These are phyloP conservation scores for Talaromyces sp. DNA, from an alignment of 2,329 filamentous ascomycete species.

Conservation along the genomic window DNA sequence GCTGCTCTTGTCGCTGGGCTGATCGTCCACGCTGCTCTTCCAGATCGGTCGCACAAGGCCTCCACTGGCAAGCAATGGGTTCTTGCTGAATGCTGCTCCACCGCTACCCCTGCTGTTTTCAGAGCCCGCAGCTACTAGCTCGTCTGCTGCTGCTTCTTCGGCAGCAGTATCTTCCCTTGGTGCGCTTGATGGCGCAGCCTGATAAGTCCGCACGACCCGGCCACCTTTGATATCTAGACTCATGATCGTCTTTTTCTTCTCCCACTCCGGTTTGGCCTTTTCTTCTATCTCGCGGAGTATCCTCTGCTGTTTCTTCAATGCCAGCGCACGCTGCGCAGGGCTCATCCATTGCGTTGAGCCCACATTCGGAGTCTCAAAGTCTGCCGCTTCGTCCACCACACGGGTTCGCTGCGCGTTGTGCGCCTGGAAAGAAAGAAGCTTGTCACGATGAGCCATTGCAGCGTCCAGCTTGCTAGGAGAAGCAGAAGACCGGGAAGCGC, in stretches of 20 bases:
- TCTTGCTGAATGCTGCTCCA: slow-evolving; percentile 38
- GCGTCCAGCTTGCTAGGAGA: slow-evolving; percentile 56
- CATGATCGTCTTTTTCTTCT: slow-evolving; percentile 79
- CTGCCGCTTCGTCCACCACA: slow-evolving; percentile 79
- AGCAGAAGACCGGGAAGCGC: slow-evolving; percentile 23
- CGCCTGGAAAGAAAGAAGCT: slow-evolving; percentile 73
- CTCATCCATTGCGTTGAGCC: slow-evolving; percentile 76
- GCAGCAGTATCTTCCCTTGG: slow-evolving; percentile 17
- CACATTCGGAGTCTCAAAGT: slow-evolving; percentile 60
- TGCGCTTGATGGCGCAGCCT: slow-evolving; percentile 28
- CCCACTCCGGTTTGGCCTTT: slow-evolving; percentile 78
- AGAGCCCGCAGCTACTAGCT: slow-evolving; percentile 9
- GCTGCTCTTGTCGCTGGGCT: slow-evolving; percentile 19
- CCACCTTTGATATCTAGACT: slow-evolving; percentile 77
- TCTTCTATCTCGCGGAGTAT: slow-evolving; percentile 81
- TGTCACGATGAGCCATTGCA: slow-evolving; percentile 75
- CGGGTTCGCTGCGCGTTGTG: slow-evolving; percentile 81
- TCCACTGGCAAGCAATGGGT: slow-evolving; percentile 40
- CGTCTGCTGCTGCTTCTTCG: slow-evolving; percentile 15
- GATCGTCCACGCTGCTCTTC: slow-evolving; percentile 30
- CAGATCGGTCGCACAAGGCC: slow-evolving; percentile 43
- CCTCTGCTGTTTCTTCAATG: slow-evolving; percentile 82
- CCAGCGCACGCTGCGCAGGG: slow-evolving; percentile 74
- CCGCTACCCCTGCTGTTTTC: slow-evolving; percentile 17
- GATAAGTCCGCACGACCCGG: slow-evolving; percentile 60